Evolutionary conservation across 2,329 filamentous ascomycete genomes (phyloP), one percentile per base, ranked within the genome.

Genomic region (Diplodia mutila): DNA sequence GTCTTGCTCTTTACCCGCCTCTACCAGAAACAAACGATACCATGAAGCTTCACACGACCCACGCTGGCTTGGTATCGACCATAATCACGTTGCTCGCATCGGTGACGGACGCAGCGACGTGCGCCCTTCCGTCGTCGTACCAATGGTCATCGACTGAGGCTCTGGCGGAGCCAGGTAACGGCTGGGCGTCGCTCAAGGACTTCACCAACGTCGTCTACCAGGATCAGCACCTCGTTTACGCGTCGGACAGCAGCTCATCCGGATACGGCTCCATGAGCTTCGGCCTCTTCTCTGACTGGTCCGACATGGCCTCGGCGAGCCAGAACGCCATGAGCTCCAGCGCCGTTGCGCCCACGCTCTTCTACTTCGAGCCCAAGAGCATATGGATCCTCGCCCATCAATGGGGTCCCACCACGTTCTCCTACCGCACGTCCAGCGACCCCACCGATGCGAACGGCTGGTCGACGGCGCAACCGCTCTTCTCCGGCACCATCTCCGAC

Each of bases 311-410:
- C 23, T 77, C 81, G 0, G 85, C 82, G 0, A 77, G 73, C 69
- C 87, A 90, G 77, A 89, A 79, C 69, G 69, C 68, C 1, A 87
- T 87, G 84, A 79, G 39, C 53, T 54, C 68, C 4, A 71, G 69
- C 6, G 76, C 85, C 11, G 86, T 89, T 25, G 88, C 88, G 0
- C 88, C 88, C 0, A 87, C 86, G 0, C 77, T 90, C 57, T 89
- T 90, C 79, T 86, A 84, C 80, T 90, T 90, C 72, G 71, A 74
- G 5, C 88, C 88, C 0, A 89, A 89, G 78, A 81, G 78, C 70
- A 76, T 85, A 70, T 90, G 88, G 88, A 78, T 90, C n/a, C 81
- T 90, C 0, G 85, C 86, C n/a, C 85, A 89, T 73, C 87, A 90
- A 75, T 90, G 87, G 87, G 87, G 87, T 1, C 73, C 85, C 0